phyloP scores from a whole-genome alignment of 306 rosid species.

The Quercus alba region DNA sequence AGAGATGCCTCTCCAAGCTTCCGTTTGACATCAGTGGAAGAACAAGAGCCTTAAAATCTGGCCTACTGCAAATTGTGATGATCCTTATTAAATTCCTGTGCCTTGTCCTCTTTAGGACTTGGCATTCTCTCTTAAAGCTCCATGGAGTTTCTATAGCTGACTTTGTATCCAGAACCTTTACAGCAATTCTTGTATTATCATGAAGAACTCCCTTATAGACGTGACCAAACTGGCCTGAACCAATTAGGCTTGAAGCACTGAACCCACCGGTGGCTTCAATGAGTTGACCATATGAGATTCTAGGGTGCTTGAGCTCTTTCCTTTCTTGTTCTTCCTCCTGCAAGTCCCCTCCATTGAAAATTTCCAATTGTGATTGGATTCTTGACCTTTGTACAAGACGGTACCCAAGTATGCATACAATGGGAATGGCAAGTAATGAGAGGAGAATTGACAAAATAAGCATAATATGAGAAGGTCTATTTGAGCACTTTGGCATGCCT shows the following conservation, averaged over 20 bases:
- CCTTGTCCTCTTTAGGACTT: constrained; percentile 60
- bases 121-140: constrained; percentile 83
- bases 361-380: constrained; percentile 19
- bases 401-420: constrained; percentile 46
- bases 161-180: constrained; percentile 63
- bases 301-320: constrained; percentile 58
- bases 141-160: constrained; percentile 49
- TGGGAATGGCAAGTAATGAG: constrained; percentile 49
- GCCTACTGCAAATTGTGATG: constrained; percentile 70
- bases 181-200: constrained; percentile 78
- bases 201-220: constrained; percentile 79
- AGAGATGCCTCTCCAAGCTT: constrained; percentile 77
- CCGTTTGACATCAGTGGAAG: constrained; percentile 90
- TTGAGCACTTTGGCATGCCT: constrained; percentile 63
- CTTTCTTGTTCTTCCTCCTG: constrained; percentile 47
- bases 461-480: constrained; percentile 40
- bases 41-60: constrained; percentile 83
- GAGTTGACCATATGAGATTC: constrained; percentile 72
- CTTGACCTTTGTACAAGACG: constrained; percentile 35
- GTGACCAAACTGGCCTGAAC: constrained; percentile 74
- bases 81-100: constrained; percentile 86
- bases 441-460: constrained; percentile 44
- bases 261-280: constrained; percentile 77
- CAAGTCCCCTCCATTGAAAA: constrained; percentile 26
- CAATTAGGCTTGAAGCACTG: constrained; percentile 62